A percentile compares a stretch with the other conserved stretches of the same genome.
These are phyloP conservation scores for Pythium aphanidermatum DNA, from an alignment of 352 stramenopile genomes.

Conservation along the genomic window DNA sequence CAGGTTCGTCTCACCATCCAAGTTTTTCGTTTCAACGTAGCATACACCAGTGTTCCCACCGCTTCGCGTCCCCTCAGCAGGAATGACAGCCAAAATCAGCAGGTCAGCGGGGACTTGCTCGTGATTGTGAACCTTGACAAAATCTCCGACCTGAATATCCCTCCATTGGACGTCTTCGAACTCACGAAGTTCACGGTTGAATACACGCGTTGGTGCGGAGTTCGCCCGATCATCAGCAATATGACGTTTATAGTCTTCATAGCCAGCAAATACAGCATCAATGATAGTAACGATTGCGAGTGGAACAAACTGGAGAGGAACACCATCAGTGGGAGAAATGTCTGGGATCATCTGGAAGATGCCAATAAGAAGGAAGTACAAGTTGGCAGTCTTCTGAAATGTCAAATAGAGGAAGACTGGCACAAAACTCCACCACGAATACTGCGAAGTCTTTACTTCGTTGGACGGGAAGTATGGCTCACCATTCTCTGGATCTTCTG, in stretches of 20 bases:
- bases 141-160: conserved; percentile 74
- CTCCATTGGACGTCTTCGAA: conserved; percentile 85
- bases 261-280: conserved; percentile 74
- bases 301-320: conserved; percentile 79
- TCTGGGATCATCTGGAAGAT: conserved; percentile 85
- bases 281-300: conserved; percentile 80
- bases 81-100: conserved; percentile 71
- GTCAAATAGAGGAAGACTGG: conserved; percentile 83
- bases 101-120: conserved; percentile 79
- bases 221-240: conserved; percentile 70
- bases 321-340: conserved; percentile 73
- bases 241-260: conserved; percentile 83
- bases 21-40: conserved; percentile 88
- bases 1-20: conserved; percentile 85
- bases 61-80: conserved; percentile 44
- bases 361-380: conserved; percentile 87
- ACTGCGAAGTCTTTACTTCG: conserved; percentile 82
- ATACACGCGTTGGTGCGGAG: conserved; percentile 54
- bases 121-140: conserved; percentile 78
- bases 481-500: conserved; percentile 10
- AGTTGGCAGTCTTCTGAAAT: conserved; percentile 85
- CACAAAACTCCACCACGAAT: conserved; percentile 87
- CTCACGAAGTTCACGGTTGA: conserved; percentile 68
- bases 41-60: conserved; percentile 70
- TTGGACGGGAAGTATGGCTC: conserved; percentile 61